Base-by-base conservation (phyloP, 306 rosid genomes). In the Vigna reflexopilosa region DNA sequence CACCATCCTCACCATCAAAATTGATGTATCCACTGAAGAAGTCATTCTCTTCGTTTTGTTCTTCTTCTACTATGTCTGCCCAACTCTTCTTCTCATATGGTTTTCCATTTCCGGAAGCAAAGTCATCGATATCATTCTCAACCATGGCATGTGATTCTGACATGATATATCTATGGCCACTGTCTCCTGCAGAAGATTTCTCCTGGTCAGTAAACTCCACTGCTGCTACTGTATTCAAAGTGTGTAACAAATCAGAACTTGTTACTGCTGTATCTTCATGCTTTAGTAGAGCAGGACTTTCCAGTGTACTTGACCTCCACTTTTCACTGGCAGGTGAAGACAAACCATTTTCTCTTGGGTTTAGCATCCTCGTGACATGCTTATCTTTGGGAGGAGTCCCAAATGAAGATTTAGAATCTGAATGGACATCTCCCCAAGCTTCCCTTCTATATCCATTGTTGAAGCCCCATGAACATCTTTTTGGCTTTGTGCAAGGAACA, bases 61-160 rank as follows among this genome's bases (percentile, higher is more conserved):
- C 98, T 86, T 94, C 99, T 86, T 95, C 98, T 13, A 70, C 97
- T 83, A 93, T 84, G 67, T 95, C 99, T 66, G 99, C 99, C 99
- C 99, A 95, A 49, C 99, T 93, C 80, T 91, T 95, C 91, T 88
- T 88, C 72, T 32, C 58, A 5, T 56, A 26, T 19, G 77, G 57
- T 47, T 83, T 73, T 51, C 17, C 20, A 38, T 52, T 80, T 75
- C 80, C 87, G 34, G 77, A 49, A 7, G 28, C 15, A 42, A 42
- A 68, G 68, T 54, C 82, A 51, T 59, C 13, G 30, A 72, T 70
- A 26, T 67, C 80, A 78, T 72, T 63, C 78, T 54, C 54, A 77
- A n/a, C 74, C 76, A 52, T 54, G 30, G 48, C 59, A 38, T 9
- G 48, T 57, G 84, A 69, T 44, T 68, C 84, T 83, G 72, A 22